phyloP scores from a whole-genome alignment of 257 asterid species.

The Asclepias syriaca region DNA sequence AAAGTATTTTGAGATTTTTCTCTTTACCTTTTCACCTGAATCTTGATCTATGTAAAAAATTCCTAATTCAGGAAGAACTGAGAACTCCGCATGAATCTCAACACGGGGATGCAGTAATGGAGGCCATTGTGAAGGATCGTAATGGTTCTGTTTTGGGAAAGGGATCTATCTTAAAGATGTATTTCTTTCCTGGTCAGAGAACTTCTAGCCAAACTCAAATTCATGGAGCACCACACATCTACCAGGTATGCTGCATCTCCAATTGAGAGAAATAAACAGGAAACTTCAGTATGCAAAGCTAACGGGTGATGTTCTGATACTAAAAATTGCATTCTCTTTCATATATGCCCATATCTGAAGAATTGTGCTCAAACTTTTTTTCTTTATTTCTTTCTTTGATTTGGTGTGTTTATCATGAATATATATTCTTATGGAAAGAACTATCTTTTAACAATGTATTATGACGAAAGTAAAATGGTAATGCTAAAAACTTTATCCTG shows the following conservation, averaged over 20 bases:
- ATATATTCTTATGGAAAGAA: neutral
- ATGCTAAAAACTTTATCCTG: neutral
- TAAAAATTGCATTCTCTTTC: neutral
- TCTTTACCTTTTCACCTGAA: slow-evolving; percentile 22
- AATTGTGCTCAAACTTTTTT: too few species aligned
- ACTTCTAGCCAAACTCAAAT: slow-evolving; percentile 91
- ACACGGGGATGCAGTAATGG: slow-evolving; percentile 99
- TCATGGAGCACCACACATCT: slow-evolving; percentile 94
- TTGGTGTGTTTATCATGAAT: neutral
- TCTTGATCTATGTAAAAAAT: slow-evolving; percentile 31
- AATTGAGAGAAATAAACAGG: neutral
- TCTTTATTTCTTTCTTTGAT: neutral
- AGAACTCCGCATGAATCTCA: slow-evolving; percentile 96
- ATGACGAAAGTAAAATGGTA: neutral
- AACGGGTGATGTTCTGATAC: neutral
- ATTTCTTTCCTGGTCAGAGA: slow-evolving; percentile 96
- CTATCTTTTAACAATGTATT: neutral
- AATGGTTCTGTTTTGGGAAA: slow-evolving; percentile 95
- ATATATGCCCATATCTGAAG: neutral
- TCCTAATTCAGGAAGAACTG: slow-evolving; percentile 72
- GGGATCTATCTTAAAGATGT: slow-evolving; percentile 96
- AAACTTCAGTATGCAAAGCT: neutral
- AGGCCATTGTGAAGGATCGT: slow-evolving; percentile 92
- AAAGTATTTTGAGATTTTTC: slow-evolving; percentile 1
- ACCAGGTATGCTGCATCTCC: slow-evolving; percentile 51